Evolutionary conservation across 2,329 filamentous ascomycete species (phyloP), one percentile per base, ranked within the genome.

Genomic region (Ascochyta koolunga): DNA sequence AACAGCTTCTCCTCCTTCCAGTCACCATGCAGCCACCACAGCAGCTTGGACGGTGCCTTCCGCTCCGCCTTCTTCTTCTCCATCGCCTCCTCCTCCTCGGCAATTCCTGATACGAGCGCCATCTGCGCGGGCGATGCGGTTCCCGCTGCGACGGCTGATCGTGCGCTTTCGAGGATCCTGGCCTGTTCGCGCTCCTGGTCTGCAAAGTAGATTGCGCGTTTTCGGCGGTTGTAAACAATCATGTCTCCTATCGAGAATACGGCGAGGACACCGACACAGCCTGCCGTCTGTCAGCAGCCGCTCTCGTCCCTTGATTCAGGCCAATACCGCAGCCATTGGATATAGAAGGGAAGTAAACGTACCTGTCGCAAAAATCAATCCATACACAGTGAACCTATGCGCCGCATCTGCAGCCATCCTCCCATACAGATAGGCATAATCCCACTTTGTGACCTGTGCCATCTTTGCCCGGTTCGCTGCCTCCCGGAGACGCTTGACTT

Each of bases 231-330:
- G 76, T 89, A 86, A 55, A 87, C 74, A 53, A 89, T 80, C 79
- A 89, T 83, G 66, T 88, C 86, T 55, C 83, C 80, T 60, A 87
- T 80, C 9, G 86, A 86, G 70, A 88, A 87, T 33, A 84, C 79
- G 32, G 85, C 86, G 38, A 88, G 81, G 36, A 82, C 81, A 62
- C 80, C 83, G 45, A 82, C 80, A 57, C 88, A 76, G 54, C 86
- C 86, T 83, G 25, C 5, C 25, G 1, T 16, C 3, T 9, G 25
- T 37, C 15, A 39, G 37, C 21, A 25, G 13, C 13, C 13, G 4
- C 10, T 39, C 5, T 9, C 3, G 4, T 1, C n/a, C 13, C 11
- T n/a, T 4, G 2, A 5, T 24, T 16, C 11, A 22, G 9, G 0
- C 16, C 16, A 43, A 48, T 15, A 29, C 32, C 6, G 42, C 35